Evolutionary conservation across 1,284 basidiomycete species (phyloP), one percentile per base, ranked within the genome.

Genomic region (Cutaneotrichosporon sp.): DNA sequence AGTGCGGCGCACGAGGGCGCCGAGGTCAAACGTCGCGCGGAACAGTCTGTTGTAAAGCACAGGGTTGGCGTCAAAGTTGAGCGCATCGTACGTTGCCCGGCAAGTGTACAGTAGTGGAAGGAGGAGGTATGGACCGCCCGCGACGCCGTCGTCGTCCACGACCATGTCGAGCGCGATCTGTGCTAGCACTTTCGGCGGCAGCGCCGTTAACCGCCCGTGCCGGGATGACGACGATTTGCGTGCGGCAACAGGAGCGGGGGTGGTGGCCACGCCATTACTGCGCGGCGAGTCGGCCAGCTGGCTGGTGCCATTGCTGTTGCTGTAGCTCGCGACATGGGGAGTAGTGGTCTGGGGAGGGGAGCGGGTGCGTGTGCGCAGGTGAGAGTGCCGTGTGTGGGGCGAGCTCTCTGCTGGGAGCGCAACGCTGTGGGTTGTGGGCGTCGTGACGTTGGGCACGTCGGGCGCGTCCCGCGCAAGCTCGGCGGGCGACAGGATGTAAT

Each of bases 41-140:
- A 75, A 76, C 15, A 78, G 60, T 23, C 62, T 52, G 47, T 73
- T 66, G 47, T 76, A 77, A 14, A 78, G 67, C n/a, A 68, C 60
- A 0, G 73, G 72, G 54, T 77, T 77, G 50, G 60, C 60, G 38
- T 65, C 59, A 43, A 76, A 70, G 2, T 64, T 65, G 22, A 77
- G 60, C 3, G 64, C 56, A 15, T 57, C 46, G 62, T 77, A 58
- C 40, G 75, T 62, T 5, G 59, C 38, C 13, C 59, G 60, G 35
- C 54, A 68, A n/a, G 67, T 62, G 37, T 62, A 51, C 37, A 70
- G 55, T 21, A 76, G 56, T 2, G 70, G 65, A 18, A 69, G 43
- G 36, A 76, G 56, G 7, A 52, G 36, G 0, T 57, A 56, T 0
- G 73, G 73, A 14, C 60, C 63, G 8, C 58, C 51, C 2, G 48